These are phyloP conservation scores for Stygiomarasmius scandens DNA, from an alignment of 1,284 basidiomycete genomes.

Conservation along the genomic window DNA sequence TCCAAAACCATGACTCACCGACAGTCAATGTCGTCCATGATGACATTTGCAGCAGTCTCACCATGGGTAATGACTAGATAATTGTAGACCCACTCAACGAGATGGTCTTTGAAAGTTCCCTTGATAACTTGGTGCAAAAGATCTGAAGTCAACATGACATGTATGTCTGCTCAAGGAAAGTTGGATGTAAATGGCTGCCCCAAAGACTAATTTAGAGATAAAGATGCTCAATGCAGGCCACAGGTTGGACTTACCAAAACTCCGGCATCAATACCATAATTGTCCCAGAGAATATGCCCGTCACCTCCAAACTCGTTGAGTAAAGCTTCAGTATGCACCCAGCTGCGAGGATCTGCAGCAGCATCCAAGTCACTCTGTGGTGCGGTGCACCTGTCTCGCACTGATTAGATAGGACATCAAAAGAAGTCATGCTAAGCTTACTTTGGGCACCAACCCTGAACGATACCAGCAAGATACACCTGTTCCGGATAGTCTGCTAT, in stretches of 20 bases:
- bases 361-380: too few species aligned
- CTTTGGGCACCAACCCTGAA: slow-evolving; percentile 20
- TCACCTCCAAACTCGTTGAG: slow-evolving; percentile 9
- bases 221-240: too few species aligned
- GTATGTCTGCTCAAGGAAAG: slow-evolving; percentile 29
- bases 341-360: not conserved
- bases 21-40: slow-evolving; percentile 29
- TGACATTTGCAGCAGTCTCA: slow-evolving; percentile 17
- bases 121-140: slow-evolving; percentile 32
- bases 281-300: slow-evolving; percentile 21
- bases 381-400: too few species aligned
- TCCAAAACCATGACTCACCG: slow-evolving; percentile 18
- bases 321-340: slow-evolving; percentile 14
- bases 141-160: slow-evolving; percentile 28
- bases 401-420: not conserved
- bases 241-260: slow-evolving; percentile 19
- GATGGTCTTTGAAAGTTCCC: too few species aligned
- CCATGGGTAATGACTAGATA: slow-evolving; percentile 27
- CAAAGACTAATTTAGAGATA: too few species aligned
- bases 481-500: slow-evolving; percentile 23
- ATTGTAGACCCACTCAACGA: not conserved
- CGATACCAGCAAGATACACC: slow-evolving; percentile 15
- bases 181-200: slow-evolving; percentile 15
- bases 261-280: slow-evolving; percentile 26
- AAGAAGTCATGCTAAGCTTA: slow-evolving; percentile 2